Base-by-base conservation (phyloP, 805 yeast genomes). In the Nakazawaea ishiwadae region DNA sequence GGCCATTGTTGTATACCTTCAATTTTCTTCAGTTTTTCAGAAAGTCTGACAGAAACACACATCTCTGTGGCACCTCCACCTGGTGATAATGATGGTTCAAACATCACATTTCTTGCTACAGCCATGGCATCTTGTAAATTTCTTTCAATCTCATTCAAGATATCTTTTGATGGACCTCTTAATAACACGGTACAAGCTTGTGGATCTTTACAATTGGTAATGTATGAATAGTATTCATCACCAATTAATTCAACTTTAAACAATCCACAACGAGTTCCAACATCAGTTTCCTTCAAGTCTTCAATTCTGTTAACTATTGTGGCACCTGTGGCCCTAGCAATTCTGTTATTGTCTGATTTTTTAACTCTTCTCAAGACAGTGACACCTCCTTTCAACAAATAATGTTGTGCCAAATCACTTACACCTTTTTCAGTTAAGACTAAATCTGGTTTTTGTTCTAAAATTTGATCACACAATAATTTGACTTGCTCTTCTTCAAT, bases 1-100 rank as follows among this genome's bases (percentile, higher is more conserved):
- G 99, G 99, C 96, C 96, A 91, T 67, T 93, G 99, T 45, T 85
- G 90, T 44, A 91, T 84, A 47, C 98, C 99, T 62, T 89, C 96
- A 51, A 93, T 77, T 38, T 80, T 73, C 69, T 89, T 91, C 37
- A 98, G 96, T 66, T 79, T 83, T 60, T 90, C 96, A 14, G 96
- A 76, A 46, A 93, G 73, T 50, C 73, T 79, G 23, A 93, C 97
- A 45, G 91, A 75, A 30, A 93, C 89, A 3, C 98, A 98, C 98
- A 93, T 93, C 68, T 93, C 99, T 21, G 97, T 91, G 40, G 99
- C 99, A 54, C 99, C 99, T 47, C 99, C 99, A 55, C 99, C 99
- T 37, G 99, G 99, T 2, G 96, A 76, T 58, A 93, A 75, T 31
- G 90, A 79, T 39, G 99, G 99, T 62, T 91, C 96, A 52, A 91